A percentile compares a stretch with the other conserved stretches of the same genome.
Evolutionary conservation across 192 early-diverging fungal species (phyloP).

Genomic region (Rhizophlyctis rosea): DNA sequence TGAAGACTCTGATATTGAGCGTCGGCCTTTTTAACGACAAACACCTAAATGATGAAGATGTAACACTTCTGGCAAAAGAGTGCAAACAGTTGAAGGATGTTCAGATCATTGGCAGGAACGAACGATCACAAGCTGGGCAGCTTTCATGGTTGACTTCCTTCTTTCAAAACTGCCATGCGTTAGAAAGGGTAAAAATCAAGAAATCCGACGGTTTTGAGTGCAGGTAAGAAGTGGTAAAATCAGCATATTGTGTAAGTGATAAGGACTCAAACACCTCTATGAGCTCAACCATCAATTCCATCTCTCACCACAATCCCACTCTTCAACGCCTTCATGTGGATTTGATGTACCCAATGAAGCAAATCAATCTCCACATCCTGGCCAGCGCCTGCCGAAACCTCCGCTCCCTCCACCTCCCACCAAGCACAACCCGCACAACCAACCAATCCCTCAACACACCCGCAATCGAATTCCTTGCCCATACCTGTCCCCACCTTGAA

Average conservation of each 20-base stretch:
- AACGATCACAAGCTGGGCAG: too few species aligned
- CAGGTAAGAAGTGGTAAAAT: not conserved
- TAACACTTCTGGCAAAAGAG: too few species aligned
- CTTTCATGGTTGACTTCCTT: not conserved
- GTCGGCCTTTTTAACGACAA: too few species aligned
- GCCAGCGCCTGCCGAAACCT: not conserved
- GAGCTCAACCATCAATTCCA: not conserved
- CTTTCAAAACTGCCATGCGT: not conserved
- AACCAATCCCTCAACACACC: too few species aligned
- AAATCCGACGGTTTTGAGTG: not conserved
- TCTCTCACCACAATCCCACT: not conserved
- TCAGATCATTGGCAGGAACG: too few species aligned
- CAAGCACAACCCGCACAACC: too few species aligned
- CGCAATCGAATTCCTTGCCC: not conserved
- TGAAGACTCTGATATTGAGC: too few species aligned
- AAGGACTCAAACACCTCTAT: not conserved
- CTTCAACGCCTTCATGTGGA: not conserved
- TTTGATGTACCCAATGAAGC: not conserved
- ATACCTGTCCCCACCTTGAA: not conserved
- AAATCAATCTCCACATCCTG: not conserved
- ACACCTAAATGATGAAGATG: too few species aligned
- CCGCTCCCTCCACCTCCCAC: constrained; percentile 1
- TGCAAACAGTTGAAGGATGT: too few species aligned
- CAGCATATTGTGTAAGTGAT: not conserved
- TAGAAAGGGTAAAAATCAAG: not conserved